A percentile compares a stretch with the other conserved stretches of the same genome.
phyloP scores from a whole-genome alignment of 768 basidiomycete species.

The Lactarius indigo region DNA sequence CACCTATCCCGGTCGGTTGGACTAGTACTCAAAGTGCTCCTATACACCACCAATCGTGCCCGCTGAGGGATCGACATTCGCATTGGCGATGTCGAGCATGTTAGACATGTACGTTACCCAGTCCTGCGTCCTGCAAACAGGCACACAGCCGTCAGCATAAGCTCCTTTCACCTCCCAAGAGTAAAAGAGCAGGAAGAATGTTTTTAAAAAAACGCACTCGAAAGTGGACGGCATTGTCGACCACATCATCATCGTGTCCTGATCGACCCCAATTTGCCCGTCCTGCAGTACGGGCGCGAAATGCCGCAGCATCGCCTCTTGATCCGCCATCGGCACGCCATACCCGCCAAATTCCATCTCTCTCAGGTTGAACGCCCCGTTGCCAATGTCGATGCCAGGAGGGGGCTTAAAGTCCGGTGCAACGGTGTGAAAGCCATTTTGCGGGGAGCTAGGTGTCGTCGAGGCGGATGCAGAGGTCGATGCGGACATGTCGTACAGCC shows the following conservation, averaged over 20 bases:
- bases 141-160: neutral
- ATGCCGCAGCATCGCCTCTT: slow-evolving; percentile 12
- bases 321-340: slow-evolving; percentile 6
- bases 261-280: slow-evolving; percentile 25
- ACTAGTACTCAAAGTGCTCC: neutral
- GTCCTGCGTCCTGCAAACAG: slow-evolving; percentile 19
- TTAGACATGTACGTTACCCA: slow-evolving; percentile 26
- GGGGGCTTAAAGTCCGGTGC: neutral
- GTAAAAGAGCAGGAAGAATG: neutral
- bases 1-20: neutral
- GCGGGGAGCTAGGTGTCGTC: slow-evolving; percentile 4
- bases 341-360: slow-evolving; percentile 16
- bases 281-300: slow-evolving; percentile 15
- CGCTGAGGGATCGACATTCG: neutral
- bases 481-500: neutral
- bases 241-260: slow-evolving; percentile 27
- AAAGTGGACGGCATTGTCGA: slow-evolving; percentile 21
- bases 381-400: neutral
- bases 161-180: neutral
- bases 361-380: slow-evolving; percentile 5
- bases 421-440: slow-evolving; percentile 1
- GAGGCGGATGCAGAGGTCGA: slow-evolving; percentile 2
- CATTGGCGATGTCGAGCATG: slow-evolving; percentile 13
- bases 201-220: slow-evolving; percentile 21
- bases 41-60: neutral